phyloP scores from a whole-genome alignment of 2,329 filamentous ascomycete species.

The Coniosporium tulheliwenetii region DNA sequence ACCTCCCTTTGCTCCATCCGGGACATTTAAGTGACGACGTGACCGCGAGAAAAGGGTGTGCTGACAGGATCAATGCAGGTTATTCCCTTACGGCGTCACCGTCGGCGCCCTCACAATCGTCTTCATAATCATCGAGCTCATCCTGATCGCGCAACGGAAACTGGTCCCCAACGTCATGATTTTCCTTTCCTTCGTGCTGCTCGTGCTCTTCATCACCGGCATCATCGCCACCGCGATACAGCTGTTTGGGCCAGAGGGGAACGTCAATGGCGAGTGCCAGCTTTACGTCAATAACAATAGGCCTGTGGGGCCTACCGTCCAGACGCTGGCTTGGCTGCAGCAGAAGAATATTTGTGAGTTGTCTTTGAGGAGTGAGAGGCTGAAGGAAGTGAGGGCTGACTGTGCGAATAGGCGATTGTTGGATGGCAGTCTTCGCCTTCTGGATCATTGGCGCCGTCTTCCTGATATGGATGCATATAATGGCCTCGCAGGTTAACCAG shows the following conservation, averaged over 20 bases:
- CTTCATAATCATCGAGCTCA: conserved; percentile 42
- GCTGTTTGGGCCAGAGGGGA: conserved; percentile 38
- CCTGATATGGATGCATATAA: conserved; percentile 50
- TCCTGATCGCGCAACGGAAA: conserved; percentile 38
- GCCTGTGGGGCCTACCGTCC: conserved; percentile 30
- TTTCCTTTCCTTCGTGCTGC: conserved; percentile 43
- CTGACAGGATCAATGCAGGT: conserved; percentile 24
- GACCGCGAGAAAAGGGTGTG: no score
- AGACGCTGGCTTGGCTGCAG: conserved; percentile 46
- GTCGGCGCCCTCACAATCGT: conserved; percentile 39
- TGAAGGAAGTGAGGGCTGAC: no score
- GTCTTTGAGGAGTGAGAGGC: no score
- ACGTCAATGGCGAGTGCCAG: conserved; percentile 44
- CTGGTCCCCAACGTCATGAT: conserved; percentile 44
- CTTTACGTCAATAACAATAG: conserved; percentile 35
- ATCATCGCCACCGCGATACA: conserved; percentile 48
- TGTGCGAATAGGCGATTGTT: conserved; percentile 34
- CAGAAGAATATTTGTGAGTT: conserved; percentile 45
- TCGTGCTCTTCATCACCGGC: conserved; percentile 45
- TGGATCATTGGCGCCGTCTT: conserved; percentile 49
- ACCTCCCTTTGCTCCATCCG: no score
- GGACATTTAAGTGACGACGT: no score
- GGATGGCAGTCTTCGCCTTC: conserved; percentile 48
- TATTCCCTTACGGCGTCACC: conserved; percentile 48
- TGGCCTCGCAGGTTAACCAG: conserved; percentile 40